Base-by-base conservation (phyloP, 2,329 filamentous ascomycete genomes). In the Microcera coccophila region DNA sequence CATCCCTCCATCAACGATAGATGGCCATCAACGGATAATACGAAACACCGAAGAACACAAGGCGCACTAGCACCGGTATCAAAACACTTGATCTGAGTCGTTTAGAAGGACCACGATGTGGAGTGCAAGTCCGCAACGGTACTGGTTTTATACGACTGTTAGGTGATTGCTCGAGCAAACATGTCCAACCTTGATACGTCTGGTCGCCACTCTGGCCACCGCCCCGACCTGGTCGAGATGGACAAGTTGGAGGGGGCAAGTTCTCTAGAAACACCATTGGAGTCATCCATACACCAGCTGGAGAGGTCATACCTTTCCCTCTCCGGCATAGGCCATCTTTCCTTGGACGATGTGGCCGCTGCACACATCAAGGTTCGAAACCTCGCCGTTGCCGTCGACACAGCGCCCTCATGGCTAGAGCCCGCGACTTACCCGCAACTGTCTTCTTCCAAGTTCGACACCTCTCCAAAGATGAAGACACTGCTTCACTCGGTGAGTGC, bases 401-500 rank as follows among this genome's bases (percentile, higher is more conserved):
- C 78, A 2, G 74, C 78, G 1, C 78, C 79, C 4, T 75, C 74
- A 26, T 69, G 73, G 55, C 56, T 75, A 11, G 71, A 74, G 10
- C 73, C 72, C 1, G 58, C 65, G 2, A 76, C 73, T 1, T 76
- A 75, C 31, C 58, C 63, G 0, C 65, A 69, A 18, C 62, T 71
- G 5, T 61, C 69, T 38, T 63, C 62, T 44, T 51, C 58, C 42
- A 68, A 55, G 31, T 65, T 66, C 48, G 63, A 65, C 49, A 69
- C 65, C 4, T 53, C 51, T 2, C 59, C 67, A 3, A 57, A 55
- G 5, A 64, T 65, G 45, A 79, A 79, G 56, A 62, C 67, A 5
- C 77, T 90, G 10, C 66, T 90, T 9, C 69, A 81, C 39, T 75
- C 76, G 21, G 76, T 89, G 35, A 76, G 76, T 49, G 83, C 83